Conservation (phyloP, 768 basidiomycete genomes). For the Cystofilobasidium macerans region DNA sequence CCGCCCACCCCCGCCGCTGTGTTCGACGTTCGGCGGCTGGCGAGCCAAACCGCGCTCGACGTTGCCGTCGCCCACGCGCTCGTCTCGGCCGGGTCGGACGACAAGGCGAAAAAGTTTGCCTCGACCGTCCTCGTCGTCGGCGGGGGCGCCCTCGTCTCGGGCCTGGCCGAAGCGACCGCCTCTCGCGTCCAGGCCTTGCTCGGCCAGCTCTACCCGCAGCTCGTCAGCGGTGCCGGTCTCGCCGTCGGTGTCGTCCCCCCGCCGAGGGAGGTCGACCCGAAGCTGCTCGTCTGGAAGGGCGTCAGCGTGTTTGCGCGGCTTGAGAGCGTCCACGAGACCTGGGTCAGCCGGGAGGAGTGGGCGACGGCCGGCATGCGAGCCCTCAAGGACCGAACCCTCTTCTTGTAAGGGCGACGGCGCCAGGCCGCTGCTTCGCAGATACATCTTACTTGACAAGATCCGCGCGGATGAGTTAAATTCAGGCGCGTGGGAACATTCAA, state of each 20-base stretch:
- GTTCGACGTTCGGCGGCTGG: slow-evolving; percentile 65
- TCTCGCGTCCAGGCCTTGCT: slow-evolving; percentile 56
- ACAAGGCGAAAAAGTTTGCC: slow-evolving; percentile 78
- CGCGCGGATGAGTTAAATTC: too few relatives aligned
- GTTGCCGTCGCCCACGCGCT: slow-evolving; percentile 87
- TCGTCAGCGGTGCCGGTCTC: slow-evolving; percentile 53
- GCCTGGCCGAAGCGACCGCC: slow-evolving; percentile 22
- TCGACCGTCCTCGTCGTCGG: slow-evolving; percentile 80
- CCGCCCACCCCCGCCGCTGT: background rate
- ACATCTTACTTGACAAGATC: too few relatives aligned
- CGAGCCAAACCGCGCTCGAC: slow-evolving; percentile 80
- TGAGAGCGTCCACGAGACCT: slow-evolving; percentile 78
- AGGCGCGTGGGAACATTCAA: too few relatives aligned
- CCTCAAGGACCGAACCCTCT: slow-evolving; percentile 37
- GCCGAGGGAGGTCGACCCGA: slow-evolving; percentile 83
- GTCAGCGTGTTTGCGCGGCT: slow-evolving; percentile 81
- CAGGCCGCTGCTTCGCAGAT: too few relatives aligned
- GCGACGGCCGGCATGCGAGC: slow-evolving; percentile 39
- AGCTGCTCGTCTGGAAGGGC: slow-evolving; percentile 88
- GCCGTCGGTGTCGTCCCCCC: slow-evolving; percentile 83
- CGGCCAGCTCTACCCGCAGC: slow-evolving; percentile 41
- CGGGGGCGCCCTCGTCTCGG: slow-evolving; percentile 56
- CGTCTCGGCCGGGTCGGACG: slow-evolving; percentile 74
- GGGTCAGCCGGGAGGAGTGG: slow-evolving; percentile 78
- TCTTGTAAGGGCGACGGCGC: too few relatives aligned